A percentile compares a stretch with the other conserved stretches of the same genome.
Evolutionary conservation across 495 filamentous ascomycete species (phyloP).

Genomic region (Haplographium delicatum): DNA sequence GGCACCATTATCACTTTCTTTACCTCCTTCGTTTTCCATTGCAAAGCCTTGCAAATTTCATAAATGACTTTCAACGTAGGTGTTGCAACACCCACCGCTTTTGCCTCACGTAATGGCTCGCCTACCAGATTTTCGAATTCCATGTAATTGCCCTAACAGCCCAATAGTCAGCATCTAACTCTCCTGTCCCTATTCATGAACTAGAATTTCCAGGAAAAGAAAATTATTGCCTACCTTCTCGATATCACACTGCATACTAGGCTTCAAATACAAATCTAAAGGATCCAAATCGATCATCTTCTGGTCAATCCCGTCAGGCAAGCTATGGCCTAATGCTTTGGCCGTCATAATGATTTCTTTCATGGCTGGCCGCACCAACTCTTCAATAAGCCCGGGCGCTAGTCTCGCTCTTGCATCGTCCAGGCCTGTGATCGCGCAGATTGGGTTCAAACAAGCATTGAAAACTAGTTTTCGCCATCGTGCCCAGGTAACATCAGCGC

Average conservation of each 20-base stretch:
- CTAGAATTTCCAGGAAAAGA: too few relatives aligned
- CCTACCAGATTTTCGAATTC: constrained; percentile 52
- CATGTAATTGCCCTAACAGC: too few relatives aligned
- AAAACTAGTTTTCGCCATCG: constrained; percentile 46
- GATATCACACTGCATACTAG: constrained; percentile 49
- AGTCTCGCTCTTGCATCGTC: constrained; percentile 32
- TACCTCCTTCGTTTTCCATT: constrained; percentile 21
- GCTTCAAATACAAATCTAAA: constrained; percentile 44
- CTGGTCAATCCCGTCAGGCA: constrained; percentile 46
- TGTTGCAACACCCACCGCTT: constrained; percentile 38
- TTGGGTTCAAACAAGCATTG: constrained; percentile 41
- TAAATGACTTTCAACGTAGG: constrained; percentile 41
- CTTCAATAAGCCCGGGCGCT: constrained; percentile 1
- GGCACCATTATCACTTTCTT: too few relatives aligned
- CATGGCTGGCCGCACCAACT: constrained; percentile 1
- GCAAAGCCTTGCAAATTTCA: constrained; percentile 32
- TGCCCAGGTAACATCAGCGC: constrained; percentile 29
- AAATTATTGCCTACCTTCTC: constrained; percentile 36
- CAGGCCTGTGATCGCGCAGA: constrained; percentile 40
- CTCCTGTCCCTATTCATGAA: too few relatives aligned
- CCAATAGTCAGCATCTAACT: too few relatives aligned
- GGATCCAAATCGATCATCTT: constrained; percentile 33
- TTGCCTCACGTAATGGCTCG: constrained; percentile 37
- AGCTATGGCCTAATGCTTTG: constrained; percentile 26
- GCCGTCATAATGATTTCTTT: constrained; percentile 2